These are phyloP conservation scores for Aspergillus nanangensis DNA, from an alignment of 495 filamentous ascomycete species.

Conservation along the genomic window DNA sequence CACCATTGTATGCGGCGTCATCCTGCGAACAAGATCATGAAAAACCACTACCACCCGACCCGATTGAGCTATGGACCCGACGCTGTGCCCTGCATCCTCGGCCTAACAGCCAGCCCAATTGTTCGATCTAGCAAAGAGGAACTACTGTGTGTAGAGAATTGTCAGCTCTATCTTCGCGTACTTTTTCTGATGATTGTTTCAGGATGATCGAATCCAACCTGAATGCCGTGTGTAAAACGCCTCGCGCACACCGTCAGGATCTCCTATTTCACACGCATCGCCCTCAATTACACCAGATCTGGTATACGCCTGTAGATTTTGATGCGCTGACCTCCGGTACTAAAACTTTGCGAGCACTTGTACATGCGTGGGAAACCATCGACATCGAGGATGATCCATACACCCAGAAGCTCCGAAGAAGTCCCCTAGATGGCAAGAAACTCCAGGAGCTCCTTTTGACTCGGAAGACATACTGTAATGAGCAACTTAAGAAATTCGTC, in stretches of 20 bases:
- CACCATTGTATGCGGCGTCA: conserved; percentile 41
- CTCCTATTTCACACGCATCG: conserved; percentile 63
- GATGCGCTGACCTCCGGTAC: conserved; percentile 5
- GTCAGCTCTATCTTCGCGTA: neutral
- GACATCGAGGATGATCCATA: conserved; percentile 66
- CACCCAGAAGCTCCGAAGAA: conserved; percentile 49
- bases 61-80: conserved; percentile 24
- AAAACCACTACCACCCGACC: conserved; percentile 60
- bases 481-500: conserved; percentile 58
- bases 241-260: conserved; percentile 66
- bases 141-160: conserved; percentile 22
- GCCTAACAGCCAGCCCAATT: conserved; percentile 81
- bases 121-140: conserved; percentile 37
- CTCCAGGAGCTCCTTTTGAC: conserved; percentile 44
- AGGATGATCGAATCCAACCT: conserved; percentile 72
- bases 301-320: conserved; percentile 29
- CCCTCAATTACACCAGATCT: conserved; percentile 53
- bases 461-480: conserved; percentile 57
- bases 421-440: conserved; percentile 17
- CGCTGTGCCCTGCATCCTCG: conserved; percentile 67
- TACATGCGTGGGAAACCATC: conserved; percentile 19
- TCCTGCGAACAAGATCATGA: conserved; percentile 75
- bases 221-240: conserved; percentile 67
- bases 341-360: conserved; percentile 15
- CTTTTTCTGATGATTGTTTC: neutral